phyloP scores from a whole-genome alignment of 441 rosid genomes.

The Cnidoscolus chayamansa region DNA sequence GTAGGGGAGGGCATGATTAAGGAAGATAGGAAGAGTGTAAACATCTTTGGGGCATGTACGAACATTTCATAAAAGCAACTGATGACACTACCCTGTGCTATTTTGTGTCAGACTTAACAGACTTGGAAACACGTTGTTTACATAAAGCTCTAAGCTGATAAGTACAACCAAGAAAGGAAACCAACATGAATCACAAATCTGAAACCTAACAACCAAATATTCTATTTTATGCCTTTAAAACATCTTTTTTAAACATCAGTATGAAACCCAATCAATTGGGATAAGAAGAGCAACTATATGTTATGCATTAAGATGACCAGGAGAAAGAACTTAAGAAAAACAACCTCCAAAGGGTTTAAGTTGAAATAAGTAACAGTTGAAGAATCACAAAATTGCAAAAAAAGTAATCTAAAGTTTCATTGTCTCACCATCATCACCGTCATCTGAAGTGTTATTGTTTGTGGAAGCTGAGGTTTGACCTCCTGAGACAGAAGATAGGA shows the following conservation, averaged over 20 bases:
- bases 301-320: background rate
- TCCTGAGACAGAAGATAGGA: constrained; percentile 35
- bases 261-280: background rate
- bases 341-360: background rate
- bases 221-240: background rate
- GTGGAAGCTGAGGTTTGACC: constrained; percentile 45
- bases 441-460: constrained; percentile 46
- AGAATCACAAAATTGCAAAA: background rate
- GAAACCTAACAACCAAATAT: background rate
- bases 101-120: background rate
- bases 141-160: background rate
- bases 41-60: background rate
- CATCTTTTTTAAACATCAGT: background rate
- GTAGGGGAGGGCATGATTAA: too few species aligned
- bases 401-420: constrained; percentile 4
- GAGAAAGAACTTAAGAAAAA: background rate
- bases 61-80: background rate
- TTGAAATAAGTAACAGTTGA: constrained; percentile 4
- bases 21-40: too few species aligned
- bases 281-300: background rate
- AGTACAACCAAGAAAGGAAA: background rate
- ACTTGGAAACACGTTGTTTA: background rate
- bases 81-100: background rate
- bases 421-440: constrained; percentile 63
- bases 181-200: background rate